Evolutionary conservation across 345 rosid genomes (phyloP), one percentile per base, ranked within the genome.

Genomic region (Stellera chamaejasme): DNA sequence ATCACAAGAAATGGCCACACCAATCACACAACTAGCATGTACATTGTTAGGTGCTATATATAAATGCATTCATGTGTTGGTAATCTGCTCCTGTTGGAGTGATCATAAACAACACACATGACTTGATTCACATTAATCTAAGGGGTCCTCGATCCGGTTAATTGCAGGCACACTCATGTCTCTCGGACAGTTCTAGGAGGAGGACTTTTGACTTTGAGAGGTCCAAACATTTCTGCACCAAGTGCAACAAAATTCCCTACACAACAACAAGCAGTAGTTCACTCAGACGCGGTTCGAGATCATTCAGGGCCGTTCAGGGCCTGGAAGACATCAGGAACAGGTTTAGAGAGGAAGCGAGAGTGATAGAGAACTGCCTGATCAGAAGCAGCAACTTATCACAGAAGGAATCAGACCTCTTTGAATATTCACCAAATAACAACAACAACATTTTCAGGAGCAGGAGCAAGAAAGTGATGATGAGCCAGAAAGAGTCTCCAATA

Each of bases 271-370:
- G 45, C 54, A 60, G 48, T 46, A 23, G 54, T 7, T 60, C 61
- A 53, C 13, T 58, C 10, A 47, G 43, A 62, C 55, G 53, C 27
- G 59, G 73, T 50, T 60, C 82, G 15, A 78, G 59, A 45, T 43
- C 67, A 4, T 43, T 2, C 32, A 60, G 50, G 27, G 28, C 58
- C 28, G 52, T 69, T 50, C 74, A 50, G 43, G 66, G 69, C 8
- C 64, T 87, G 10, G 76, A 61, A 48, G 75, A 78, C 36, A 71
- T 84, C 4, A 78, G 72, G 47, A 84, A 79, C 12, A 81, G 84
- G 59, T 81, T 89, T 63, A 89, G 59, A 60, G 94, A 87, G 68
- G 99, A 93, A 70, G 81, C 87, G 8, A 79, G 64, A 15, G 94
- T 93, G 64, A 84, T 93, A 54, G 92, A 86, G 63, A 81, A 68